Evolutionary conservation across 192 early-diverging fungal genomes (phyloP), one percentile per base, ranked within the genome.

Genomic region (Entomortierella beljakovae): DNA sequence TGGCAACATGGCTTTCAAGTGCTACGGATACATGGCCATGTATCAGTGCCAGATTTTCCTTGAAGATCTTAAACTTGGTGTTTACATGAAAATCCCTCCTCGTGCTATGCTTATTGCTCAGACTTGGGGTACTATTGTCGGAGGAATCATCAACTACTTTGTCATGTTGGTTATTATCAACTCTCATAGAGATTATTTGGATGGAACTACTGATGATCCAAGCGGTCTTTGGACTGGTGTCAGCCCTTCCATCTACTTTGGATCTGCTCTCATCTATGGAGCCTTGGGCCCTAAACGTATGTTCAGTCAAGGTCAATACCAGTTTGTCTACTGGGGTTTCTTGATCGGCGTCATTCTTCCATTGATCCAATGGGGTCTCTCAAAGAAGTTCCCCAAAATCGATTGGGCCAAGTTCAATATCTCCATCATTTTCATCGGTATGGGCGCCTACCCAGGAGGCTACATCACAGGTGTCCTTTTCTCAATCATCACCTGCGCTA

Each of bases 211-310:
- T 8, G 43, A 63, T 15, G 83, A 84, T 59, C 83, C 83, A 10
- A 74, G 48, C 37, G 83, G 80, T 31, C 83, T 85, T 23, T 88
- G 80, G 61, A 83, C 82, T 26, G 86, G 87, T 46, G 68, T 72
- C 31, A 72, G 61, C 33, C 69, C 83, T 43, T 33, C 52, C 2
- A 82, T 81, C 28, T 94, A 91, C 59, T 88, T 82, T 81, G 84
- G 83, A 54, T 89, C 87, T n/a, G 88, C 84, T 33, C 80, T 86
- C n/a, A 89, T 94, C 64, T 93, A 90, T 89, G 92, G 93, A n/a
- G 83, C 88, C 6, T 86, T 94, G 50, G 90, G 90, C 29, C 90
- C 93, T 13, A 54, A 49, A 26, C 80, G 85, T 4, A 88, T 92
- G 84, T 93, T 92, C 43, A 68, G 49, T 10, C 54, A 81, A 13